Evolutionary conservation across 2,329 filamentous ascomycete genomes (phyloP).

Genomic region (Aaosphaeria arxii): DNA sequence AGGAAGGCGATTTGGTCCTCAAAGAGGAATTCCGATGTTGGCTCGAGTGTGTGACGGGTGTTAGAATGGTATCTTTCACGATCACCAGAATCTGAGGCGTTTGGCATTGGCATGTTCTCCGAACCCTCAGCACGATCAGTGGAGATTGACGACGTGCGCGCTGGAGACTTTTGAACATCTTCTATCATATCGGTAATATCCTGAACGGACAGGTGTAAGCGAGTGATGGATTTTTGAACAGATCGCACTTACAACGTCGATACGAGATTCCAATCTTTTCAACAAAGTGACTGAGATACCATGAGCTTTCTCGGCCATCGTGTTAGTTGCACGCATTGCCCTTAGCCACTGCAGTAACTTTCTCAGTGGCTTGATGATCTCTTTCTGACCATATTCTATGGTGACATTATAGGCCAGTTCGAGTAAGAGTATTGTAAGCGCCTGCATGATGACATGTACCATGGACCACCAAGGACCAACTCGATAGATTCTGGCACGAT

Average conservation of each 20-base stretch:
- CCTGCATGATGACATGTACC: slow-evolving; percentile 40
- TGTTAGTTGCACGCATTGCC: slow-evolving; percentile 24
- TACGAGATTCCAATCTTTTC: slow-evolving; percentile 6
- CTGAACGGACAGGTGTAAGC: too few species aligned
- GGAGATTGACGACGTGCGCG: too few species aligned
- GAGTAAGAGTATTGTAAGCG: slow-evolving; percentile 34
- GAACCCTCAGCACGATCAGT: not conserved
- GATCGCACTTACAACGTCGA: too few species aligned
- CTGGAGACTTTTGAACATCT: too few species aligned
- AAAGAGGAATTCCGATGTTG: not conserved
- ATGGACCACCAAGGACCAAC: slow-evolving; percentile 39
- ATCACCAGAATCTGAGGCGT: not conserved
- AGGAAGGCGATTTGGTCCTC: not conserved
- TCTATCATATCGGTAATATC: too few species aligned
- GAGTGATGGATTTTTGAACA: too few species aligned
- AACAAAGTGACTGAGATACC: slow-evolving; percentile 13
- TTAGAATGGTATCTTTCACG: not conserved
- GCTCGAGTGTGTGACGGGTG: not conserved
- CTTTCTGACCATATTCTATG: slow-evolving; percentile 15
- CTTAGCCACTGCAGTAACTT: slow-evolving; percentile 34
- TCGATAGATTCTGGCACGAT: slow-evolving; percentile 12
- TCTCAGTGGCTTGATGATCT: slow-evolving; percentile 22
- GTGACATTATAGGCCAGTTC: slow-evolving; percentile 32
- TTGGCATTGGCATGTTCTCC: not conserved
- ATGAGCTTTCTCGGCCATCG: slow-evolving; percentile 30